These are phyloP conservation scores for Crepidotus variabilis DNA, from an alignment of 768 basidiomycete genomes.

Conservation along the genomic window DNA sequence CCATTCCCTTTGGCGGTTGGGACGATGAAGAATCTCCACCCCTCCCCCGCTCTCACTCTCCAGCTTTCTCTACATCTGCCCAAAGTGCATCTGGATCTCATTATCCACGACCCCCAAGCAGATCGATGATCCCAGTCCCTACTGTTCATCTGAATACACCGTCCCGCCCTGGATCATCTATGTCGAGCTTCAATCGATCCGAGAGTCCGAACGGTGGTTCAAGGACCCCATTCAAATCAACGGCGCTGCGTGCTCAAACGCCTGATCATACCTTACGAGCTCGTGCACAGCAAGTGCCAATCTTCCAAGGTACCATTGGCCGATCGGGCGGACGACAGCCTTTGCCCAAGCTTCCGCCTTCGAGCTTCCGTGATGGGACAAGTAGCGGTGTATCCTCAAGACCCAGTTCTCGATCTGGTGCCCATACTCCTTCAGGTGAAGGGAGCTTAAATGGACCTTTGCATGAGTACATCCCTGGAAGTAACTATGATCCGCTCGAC, in stretches of 20 bases:
- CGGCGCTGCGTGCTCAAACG: conserved; percentile 30
- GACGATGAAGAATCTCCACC: conserved; percentile 39
- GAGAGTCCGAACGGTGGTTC: conserved; percentile 49
- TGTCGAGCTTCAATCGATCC: conserved; percentile 59
- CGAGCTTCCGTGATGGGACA: conserved; percentile 64
- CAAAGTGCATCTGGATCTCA: conserved; percentile 44
- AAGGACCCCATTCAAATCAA: conserved; percentile 31
- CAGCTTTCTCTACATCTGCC: conserved; percentile 48
- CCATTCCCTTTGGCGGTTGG: conserved; percentile 40
- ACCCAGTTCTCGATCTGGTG: conserved; percentile 61
- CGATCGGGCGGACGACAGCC: conserved; percentile 32
- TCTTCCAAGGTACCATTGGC: conserved; percentile 43
- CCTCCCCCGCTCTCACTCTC: conserved; percentile 64
- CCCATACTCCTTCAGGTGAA: conserved; percentile 58
- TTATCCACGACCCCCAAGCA: conserved; percentile 72
- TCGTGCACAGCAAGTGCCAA: conserved; percentile 54
- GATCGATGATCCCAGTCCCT: conserved; percentile 82
- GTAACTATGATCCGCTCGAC: conserved; percentile 78
- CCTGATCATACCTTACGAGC: conserved; percentile 37
- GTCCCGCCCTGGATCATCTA: conserved; percentile 67
- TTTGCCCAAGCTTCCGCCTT: conserved; percentile 55
- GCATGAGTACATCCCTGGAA: conserved; percentile 63
- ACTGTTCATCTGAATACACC: conserved; percentile 65
- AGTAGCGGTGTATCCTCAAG: conserved; percentile 53
- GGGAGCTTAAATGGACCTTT: conserved; percentile 44